Percentiles rank a stretch among this genome's conserved stretches.
These are phyloP conservation scores for Carnegiea gigantea DNA, from an alignment of 179 eudicot genomes.

Conservation along the genomic window DNA sequence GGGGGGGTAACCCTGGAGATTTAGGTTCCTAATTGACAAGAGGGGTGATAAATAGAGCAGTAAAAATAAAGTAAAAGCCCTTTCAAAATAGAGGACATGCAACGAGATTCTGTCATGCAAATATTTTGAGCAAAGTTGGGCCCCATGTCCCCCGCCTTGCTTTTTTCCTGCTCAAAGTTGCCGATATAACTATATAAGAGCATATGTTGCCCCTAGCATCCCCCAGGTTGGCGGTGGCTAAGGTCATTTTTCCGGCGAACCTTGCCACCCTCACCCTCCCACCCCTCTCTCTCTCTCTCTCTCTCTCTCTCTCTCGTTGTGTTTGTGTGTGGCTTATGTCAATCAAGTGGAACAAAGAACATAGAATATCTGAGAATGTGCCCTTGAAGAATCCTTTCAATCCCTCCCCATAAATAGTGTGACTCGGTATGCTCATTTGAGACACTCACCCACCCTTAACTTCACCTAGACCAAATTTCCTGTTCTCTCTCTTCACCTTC, in stretches of 20 bases:
- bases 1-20: background rate
- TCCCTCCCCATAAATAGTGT: conserved; percentile 49
- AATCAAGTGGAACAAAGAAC: conserved; percentile 48
- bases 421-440: conserved; percentile 33
- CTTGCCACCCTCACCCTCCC: conserved; percentile 15
- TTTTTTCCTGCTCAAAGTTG: conserved; percentile 12
- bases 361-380: conserved; percentile 70
- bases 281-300: background rate
- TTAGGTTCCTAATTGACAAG: background rate
- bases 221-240: conserved; percentile 21
- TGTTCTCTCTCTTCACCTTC: background rate
- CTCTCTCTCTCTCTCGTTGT: conserved; percentile 17
- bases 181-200: conserved; percentile 27
- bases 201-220: conserved; percentile 21
- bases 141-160: conserved; percentile 23
- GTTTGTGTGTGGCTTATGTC: conserved; percentile 18
- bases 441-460: conserved; percentile 31
- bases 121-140: conserved; percentile 28
- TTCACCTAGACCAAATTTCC: background rate
- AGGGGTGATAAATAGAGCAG: background rate
- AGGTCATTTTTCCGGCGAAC: conserved; percentile 37
- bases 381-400: conserved; percentile 43
- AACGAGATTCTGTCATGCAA: conserved; percentile 25
- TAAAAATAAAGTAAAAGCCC: background rate
- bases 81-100: background rate